Evolutionary conservation across 2,329 filamentous ascomycete genomes (phyloP), one percentile per base, ranked within the genome.

Genomic region (Chalara sp.): DNA sequence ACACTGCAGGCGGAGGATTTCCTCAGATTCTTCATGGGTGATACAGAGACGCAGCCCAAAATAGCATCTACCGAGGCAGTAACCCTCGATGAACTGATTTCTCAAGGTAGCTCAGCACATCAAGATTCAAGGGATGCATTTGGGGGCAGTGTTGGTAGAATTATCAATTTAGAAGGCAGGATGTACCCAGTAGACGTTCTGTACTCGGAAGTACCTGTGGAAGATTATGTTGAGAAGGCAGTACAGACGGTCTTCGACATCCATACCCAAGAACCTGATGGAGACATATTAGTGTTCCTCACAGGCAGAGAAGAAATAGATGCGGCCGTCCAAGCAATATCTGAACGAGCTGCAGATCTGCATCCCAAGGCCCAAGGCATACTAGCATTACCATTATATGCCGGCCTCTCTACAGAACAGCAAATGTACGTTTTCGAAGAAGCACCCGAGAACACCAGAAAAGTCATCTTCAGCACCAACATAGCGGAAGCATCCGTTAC

Each of bases 401-500:
- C 93, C 5, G 93, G 92, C 2, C 77, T 97, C 5, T 82, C 89
- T 2, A 89, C 86, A 6, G 91, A 96, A 57, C 84, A 96, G 63
- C 93, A 97, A 65, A 92, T 96, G 82, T 91, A 91, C 58, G 86
- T 97, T 40, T 97, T 97, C 65, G 89, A 96, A 61, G 83, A 86
- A 49, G 74, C 90, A 2, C 83, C 88, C 0, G 83, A 88, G 54
- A 85, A 91, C 53, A 91, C 84, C 1, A 80, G 93, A 41, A 97
- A 97, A 65, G 87, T 96, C 39, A 87, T 99, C 35, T 84, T 96
- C 58, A 86, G 89, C 4, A 97, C 93, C 52, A 97, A 97, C 65
- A 96, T 97, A 57, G 90, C 93, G 10, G 93, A 99, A 72, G 92
- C 93, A 5, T 96, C 89, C 1, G 86, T 99, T 42, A 97, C 93